Evolutionary conservation across 2,329 filamentous ascomycete genomes (phyloP), one percentile per base, ranked within the genome.

Genomic region (Exserohilum turcica): DNA sequence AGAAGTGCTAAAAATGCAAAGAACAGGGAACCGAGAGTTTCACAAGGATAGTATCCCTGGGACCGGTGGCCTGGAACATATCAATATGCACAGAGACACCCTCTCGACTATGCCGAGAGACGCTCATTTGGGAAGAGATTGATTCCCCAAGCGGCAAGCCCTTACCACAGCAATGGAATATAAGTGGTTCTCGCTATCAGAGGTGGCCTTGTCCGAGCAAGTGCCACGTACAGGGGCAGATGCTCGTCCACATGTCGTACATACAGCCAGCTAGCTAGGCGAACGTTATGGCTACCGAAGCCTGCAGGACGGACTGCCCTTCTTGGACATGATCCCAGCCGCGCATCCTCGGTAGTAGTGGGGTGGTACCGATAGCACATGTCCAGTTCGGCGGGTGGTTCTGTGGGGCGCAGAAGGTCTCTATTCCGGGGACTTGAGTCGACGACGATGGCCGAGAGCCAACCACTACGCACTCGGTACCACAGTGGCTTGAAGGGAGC

Each of bases 301-400:
- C 42, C 28, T 35, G 15, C 39, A 52, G 35, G 32, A 42, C 24
- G 48, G 42, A 43, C 40, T 21, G 39, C 29, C 18, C 28, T 21
- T 52, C 29, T 8, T 47, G 27, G 29, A 46, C 15, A 40, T 4
- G 15, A 40, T 42, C 36, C 47, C 15, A 37, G 52, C 38, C 19
- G 52, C 47, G 32, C 48, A 49, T 52, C 45, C 31, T 19, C 33
- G 35, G 43, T 53, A 54, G 21, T 45, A 29, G 35, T 40, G 55
- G 52, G 56, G 45, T 48, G 46, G 31, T 43, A 52, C 48, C 50
- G 58, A 59, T 49, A 54, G 58, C 39, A 46, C 48, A 38, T 47
- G 55, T 44, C 40, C 53, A 39, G 64, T 67, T 68, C 56, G 61
- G 66, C 63, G 63, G 54, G 59, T 62, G 59, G 64, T 66, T 68